phyloP scores from a whole-genome alignment of 352 stramenopile species.

The Thraustotheca clavata region DNA sequence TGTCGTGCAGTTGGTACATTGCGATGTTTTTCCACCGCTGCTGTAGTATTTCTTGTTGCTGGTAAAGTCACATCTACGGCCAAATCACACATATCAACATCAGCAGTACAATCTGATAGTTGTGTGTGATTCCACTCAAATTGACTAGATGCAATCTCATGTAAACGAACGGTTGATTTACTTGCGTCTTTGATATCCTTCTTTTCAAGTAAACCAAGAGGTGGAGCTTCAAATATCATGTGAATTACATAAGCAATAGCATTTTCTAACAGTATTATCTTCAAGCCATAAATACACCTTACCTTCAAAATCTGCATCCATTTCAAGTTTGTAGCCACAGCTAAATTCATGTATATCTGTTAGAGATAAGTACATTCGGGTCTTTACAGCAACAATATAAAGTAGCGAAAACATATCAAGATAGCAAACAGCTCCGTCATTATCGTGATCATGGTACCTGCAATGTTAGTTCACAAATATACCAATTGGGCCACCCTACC shows the following conservation, averaged over 20 bases:
- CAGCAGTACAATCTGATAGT: background rate
- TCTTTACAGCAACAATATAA: slow-evolving; percentile 61
- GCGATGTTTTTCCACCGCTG: background rate
- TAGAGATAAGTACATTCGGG: slow-evolving; percentile 44
- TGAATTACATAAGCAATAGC: slow-evolving; percentile 2
- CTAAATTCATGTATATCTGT: slow-evolving; percentile 64
- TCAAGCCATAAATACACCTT: slow-evolving; percentile 23
- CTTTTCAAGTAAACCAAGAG: background rate
- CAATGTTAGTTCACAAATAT: background rate
- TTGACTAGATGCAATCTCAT: background rate
- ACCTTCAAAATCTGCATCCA: slow-evolving; percentile 35
- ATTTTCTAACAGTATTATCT: background rate
- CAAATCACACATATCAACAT: background rate
- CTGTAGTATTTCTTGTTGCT: background rate
- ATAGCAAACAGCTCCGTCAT: slow-evolving; percentile 62
- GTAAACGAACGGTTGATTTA: background rate
- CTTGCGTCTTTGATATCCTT: background rate
- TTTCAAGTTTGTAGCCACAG: slow-evolving; percentile 67
- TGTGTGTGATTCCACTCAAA: slow-evolving; percentile 10
- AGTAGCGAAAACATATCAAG: slow-evolving; percentile 80
- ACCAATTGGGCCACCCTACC: background rate
- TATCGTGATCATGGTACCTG: slow-evolving; percentile 30
- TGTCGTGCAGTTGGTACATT: background rate
- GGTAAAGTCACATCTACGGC: background rate
- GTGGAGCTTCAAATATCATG: slow-evolving; percentile 4